Evolutionary conservation across 495 filamentous ascomycete species (phyloP), one percentile per base, ranked within the genome.

Genomic region (Geopyxis carbonaria): DNA sequence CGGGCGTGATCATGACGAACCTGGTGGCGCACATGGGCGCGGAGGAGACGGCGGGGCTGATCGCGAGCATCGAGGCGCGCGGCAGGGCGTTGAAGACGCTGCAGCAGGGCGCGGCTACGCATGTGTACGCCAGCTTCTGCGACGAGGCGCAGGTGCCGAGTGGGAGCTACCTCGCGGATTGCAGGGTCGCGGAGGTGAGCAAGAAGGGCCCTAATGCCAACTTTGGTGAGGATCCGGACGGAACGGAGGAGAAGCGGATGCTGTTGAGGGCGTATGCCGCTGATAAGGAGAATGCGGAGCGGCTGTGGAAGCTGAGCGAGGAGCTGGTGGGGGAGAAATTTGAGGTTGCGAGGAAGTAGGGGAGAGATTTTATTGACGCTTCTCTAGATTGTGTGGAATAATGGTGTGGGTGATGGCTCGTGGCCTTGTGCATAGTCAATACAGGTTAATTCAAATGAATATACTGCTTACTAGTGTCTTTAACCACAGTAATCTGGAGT

Each of bases 301-400:
- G 50, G 42, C 42, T 66, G 21, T 65, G 62, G 64, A 46, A 42
- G 29, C 40, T 60, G 9, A 65, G 61, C 30, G 59, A 65, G 45
- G 47, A 54, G 42, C 43, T 65, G 8, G 51, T 64, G 7, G 57
- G 53, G 8, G 42, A 60, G 40, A 51, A 58, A 22, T 60, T 62
- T 45, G 31, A 33, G 5, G n/a, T n/a, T n/a, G n/a, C n/a, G n/a
- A n/a, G n/a, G n/a, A n/a, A n/a, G n/a, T n/a, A n/a, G n/a, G n/a
- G n/a, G n/a, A n/a, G n/a, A n/a, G n/a, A n/a, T n/a, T n/a, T n/a
- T n/a, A n/a, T n/a, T n/a, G n/a, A n/a, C n/a, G n/a, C n/a, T n/a
- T n/a, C n/a, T n/a, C n/a, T n/a, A n/a, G n/a, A n/a, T n/a, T n/a
- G n/a, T n/a, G n/a, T n/a, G n/a, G n/a, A n/a, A n/a, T n/a, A n/a